Percentiles rank a stretch among this genome's conserved stretches.
These are phyloP conservation scores for Backusella psychrophila DNA, from an alignment of 192 early-diverging fungal species.

Conservation along the genomic window DNA sequence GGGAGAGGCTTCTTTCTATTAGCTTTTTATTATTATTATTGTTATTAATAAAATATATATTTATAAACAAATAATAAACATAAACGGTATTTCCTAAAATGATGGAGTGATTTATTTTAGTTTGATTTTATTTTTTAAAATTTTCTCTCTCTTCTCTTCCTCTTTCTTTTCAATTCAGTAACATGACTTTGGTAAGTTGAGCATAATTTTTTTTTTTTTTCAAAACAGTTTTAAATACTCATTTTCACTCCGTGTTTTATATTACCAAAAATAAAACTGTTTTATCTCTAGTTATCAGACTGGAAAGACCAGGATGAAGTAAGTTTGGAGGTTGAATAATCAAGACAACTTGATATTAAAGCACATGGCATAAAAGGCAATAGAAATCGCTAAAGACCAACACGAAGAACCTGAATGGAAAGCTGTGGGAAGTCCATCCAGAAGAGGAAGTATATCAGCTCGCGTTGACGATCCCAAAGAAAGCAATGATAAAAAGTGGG, in stretches of 20 bases:
- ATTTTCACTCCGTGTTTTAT: background rate
- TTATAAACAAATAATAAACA: constrained; percentile 9
- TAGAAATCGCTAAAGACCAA: background rate
- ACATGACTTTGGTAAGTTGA: constrained; percentile 5
- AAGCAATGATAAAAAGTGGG: background rate
- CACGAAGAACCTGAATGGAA: constrained; percentile 12
- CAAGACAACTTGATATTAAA: background rate
- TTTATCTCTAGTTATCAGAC: background rate
- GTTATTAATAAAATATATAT: background rate
- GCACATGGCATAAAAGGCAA: background rate
- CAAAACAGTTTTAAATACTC: too few relatives aligned
- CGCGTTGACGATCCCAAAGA: background rate
- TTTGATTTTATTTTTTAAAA: background rate
- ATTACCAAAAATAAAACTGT: too few relatives aligned
- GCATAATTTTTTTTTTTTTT: background rate
- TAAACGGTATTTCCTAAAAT: background rate
- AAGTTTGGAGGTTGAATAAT: background rate
- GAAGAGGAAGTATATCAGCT: background rate
- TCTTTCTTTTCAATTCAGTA: background rate
- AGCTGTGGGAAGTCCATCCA: constrained; percentile 2
- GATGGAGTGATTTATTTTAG: background rate
- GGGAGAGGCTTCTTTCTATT: background rate
- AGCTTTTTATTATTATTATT: background rate
- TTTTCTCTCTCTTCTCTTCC: background rate
- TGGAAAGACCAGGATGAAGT: constrained; percentile 8